These are phyloP conservation scores for Pseudofabraea citricarpa DNA, from an alignment of 2,329 filamentous ascomycete species.

Conservation along the genomic window DNA sequence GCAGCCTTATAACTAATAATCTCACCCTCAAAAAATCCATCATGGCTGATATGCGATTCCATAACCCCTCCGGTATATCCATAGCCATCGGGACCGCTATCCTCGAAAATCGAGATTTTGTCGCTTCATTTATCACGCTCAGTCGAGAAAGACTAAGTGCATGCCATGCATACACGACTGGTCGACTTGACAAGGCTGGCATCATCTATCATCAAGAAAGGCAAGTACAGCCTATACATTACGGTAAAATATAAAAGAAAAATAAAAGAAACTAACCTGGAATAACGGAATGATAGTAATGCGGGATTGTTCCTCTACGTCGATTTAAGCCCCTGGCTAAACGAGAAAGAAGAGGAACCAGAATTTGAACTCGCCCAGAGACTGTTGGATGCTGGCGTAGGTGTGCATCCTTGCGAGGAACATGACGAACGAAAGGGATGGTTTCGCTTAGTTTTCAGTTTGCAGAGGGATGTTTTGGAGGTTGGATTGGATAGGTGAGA, in stretches of 20 bases:
- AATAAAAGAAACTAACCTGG: no score
- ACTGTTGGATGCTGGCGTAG: slow-evolving; percentile 11
- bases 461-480: slow-evolving; percentile 6
- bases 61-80: slow-evolving; percentile 40
- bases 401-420: slow-evolving; percentile 14
- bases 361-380: slow-evolving; percentile 12
- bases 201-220: slow-evolving; percentile 36
- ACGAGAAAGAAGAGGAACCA: neutral
- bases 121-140: slow-evolving; percentile 35
- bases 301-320: slow-evolving; percentile 8
- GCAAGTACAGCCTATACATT: no score
- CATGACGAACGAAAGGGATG: slow-evolving; percentile 8
- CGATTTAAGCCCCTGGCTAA: slow-evolving; percentile 17
- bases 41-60: slow-evolving; percentile 37
- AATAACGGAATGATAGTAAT: no score
- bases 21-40: slow-evolving; percentile 31
- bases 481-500: slow-evolving; percentile 14
- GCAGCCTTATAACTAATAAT: slow-evolving; percentile 31
- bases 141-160: slow-evolving; percentile 35
- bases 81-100: slow-evolving; percentile 39
- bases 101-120: slow-evolving; percentile 41
- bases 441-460: slow-evolving; percentile 12
- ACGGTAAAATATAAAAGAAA: no score
- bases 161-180: slow-evolving; percentile 34
- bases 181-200: slow-evolving; percentile 32